Percentiles rank a stretch among this genome's conserved stretches.
These are phyloP conservation scores for Colletotrichum costaricense DNA, from an alignment of 2,329 filamentous ascomycete species.

Conservation along the genomic window DNA sequence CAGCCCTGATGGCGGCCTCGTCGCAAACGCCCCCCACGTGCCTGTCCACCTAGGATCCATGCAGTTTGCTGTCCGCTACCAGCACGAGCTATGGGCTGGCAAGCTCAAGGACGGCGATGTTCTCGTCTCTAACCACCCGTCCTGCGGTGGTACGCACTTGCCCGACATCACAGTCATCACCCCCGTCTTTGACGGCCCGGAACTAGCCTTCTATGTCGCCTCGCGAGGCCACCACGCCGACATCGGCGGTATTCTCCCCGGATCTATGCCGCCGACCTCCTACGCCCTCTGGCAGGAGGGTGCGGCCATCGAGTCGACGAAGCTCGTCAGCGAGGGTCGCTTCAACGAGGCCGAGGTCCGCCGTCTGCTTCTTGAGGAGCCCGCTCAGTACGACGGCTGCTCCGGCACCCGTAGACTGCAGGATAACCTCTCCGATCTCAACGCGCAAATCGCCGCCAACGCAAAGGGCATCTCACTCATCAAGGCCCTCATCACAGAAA, in stretches of 20 bases:
- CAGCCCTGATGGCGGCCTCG: constrained; percentile 76
- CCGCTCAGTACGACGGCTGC: constrained; percentile 70
- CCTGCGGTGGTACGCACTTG: constrained; percentile 47
- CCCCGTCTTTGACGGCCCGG: constrained; percentile 47
- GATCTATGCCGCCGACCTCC: constrained; percentile 84
- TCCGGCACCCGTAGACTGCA: constrained; percentile 76
- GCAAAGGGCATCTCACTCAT: constrained; percentile 83
- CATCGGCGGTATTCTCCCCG: constrained; percentile 82
- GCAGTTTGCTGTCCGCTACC: constrained; percentile 79
- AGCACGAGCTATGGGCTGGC: constrained; percentile 74
- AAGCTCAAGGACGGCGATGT: constrained; percentile 81
- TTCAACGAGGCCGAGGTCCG: constrained; percentile 82
- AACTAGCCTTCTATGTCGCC: constrained; percentile 48
- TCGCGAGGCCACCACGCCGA: constrained; percentile 49
- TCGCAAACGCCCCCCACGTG: constrained; percentile 80
- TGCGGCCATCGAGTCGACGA: constrained; percentile 71
- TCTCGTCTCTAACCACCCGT: constrained; percentile 68
- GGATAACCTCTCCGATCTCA: constrained; percentile 82
- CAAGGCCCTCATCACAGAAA: constrained; percentile 79
- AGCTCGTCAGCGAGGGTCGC: constrained; percentile 80
- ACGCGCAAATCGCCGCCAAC: constrained; percentile 80
- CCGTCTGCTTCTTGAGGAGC: constrained; percentile 75
- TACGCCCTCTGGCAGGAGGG: constrained; percentile 74
- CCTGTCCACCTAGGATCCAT: constrained; percentile 83
- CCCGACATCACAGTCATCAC: constrained; percentile 56